These are phyloP conservation scores for Stachybotrys echinatus DNA, from an alignment of 2,329 filamentous ascomycete genomes.

Conservation along the genomic window DNA sequence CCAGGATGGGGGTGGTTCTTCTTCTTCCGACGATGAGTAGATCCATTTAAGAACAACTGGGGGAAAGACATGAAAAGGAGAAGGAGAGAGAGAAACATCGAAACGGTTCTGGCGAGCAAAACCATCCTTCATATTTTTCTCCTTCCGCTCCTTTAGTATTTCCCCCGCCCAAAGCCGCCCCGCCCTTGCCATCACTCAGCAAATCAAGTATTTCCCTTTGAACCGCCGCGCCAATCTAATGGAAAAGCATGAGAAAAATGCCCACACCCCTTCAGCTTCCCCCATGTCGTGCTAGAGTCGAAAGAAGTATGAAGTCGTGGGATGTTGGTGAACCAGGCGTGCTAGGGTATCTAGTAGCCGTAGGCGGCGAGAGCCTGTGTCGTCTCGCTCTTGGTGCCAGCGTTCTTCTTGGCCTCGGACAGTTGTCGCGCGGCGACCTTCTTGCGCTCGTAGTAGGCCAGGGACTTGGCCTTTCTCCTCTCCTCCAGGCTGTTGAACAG, in stretches of 20 bases:
- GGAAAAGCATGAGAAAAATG: constrained; percentile 43
- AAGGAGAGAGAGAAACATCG: background rate
- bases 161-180: constrained; percentile 18
- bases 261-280: background rate
- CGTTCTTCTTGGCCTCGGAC: constrained; percentile 87
- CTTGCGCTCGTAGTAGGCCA: constrained; percentile 99
- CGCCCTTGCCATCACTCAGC: constrained; percentile 38
- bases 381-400: constrained; percentile 80
- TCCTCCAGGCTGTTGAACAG: constrained; percentile 75
- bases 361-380: constrained; percentile 81
- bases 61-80: constrained; percentile 14
- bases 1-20: constrained; percentile 17
- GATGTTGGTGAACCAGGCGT: background rate
- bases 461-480: constrained; percentile 98
- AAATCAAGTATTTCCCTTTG: constrained; percentile 44
- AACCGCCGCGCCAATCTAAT: constrained; percentile 52
- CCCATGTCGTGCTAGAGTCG: background rate
- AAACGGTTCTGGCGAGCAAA: constrained; percentile 1
- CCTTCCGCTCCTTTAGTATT: constrained; percentile 1
- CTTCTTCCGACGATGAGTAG: constrained; percentile 17
- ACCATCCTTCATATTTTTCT: constrained; percentile 1
- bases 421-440: constrained; percentile 90
- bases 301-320: background rate
- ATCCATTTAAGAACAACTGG: constrained; percentile 20
- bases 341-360: constrained; percentile 67